Percentiles rank a stretch among this genome's conserved stretches.
Evolutionary conservation across 805 yeast species (phyloP).

Genomic region (Lipomyces sp.): DNA sequence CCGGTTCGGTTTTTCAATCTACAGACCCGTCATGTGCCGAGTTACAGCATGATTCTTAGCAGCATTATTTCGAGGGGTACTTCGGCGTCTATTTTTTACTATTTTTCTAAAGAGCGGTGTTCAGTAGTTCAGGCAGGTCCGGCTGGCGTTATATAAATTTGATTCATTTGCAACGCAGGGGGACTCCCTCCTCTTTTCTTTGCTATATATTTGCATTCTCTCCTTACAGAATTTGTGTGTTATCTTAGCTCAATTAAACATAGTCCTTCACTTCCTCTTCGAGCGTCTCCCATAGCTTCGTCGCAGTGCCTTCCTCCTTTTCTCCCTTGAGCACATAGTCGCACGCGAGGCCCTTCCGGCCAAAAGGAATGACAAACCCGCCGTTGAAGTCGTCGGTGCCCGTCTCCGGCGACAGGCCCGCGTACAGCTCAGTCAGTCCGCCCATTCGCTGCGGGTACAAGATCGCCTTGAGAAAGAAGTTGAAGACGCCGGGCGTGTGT

Average conservation of each 20-base stretch:
- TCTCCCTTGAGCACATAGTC: constrained; percentile 5
- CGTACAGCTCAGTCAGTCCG: constrained; percentile 41
- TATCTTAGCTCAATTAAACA: neutral
- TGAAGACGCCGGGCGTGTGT: neutral
- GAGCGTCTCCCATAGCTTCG: constrained; percentile 13
- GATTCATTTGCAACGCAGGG: no score
- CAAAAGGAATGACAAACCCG: constrained; percentile 29
- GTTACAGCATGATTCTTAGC: no score
- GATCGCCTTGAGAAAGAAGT: neutral
- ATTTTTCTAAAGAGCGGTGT: no score
- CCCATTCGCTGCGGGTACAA: constrained; percentile 11
- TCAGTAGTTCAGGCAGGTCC: no score
- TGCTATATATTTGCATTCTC: no score
- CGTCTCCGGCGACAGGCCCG: constrained; percentile 42
- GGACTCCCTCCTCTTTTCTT: no score
- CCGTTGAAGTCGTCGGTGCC: constrained; percentile 37
- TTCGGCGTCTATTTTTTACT: no score
- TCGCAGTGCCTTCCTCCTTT: constrained; percentile 1
- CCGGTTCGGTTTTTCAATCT: no score
- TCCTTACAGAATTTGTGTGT: no score
- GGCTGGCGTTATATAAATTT: no score
- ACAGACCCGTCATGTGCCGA: no score
- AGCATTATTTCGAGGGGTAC: no score
- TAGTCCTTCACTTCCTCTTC: constrained; percentile 10
- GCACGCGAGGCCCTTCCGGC: constrained; percentile 1